These are phyloP conservation scores for Xylariales sp. DNA, from an alignment of 2,329 filamentous ascomycete genomes.

Conservation along the genomic window DNA sequence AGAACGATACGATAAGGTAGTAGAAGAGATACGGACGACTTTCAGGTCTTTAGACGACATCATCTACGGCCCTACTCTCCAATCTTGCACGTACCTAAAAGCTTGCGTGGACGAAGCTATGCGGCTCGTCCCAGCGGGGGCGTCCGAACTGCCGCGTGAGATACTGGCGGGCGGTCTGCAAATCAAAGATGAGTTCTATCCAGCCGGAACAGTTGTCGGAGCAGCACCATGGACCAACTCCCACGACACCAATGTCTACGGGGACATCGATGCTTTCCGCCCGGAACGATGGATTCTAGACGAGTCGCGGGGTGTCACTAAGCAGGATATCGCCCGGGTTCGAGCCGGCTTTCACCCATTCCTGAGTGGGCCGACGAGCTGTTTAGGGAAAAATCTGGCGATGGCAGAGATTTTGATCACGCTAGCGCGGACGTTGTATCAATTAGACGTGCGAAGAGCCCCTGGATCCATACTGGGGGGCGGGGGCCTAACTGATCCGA, in stretches of 20 bases:
- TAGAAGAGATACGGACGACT: constrained; percentile 9
- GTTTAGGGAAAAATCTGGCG: constrained; percentile 42
- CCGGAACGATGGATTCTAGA: constrained; percentile 46
- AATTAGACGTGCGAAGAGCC: constrained; percentile 40
- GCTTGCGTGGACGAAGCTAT: constrained; percentile 19
- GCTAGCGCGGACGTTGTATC: constrained; percentile 41
- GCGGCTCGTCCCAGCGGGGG: neutral
- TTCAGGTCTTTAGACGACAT: constrained; percentile 17
- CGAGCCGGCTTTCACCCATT: constrained; percentile 40
- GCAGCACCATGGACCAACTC: constrained; percentile 34
- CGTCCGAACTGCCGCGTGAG: neutral
- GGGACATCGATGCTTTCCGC: constrained; percentile 36
- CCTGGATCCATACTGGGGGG: constrained; percentile 43
- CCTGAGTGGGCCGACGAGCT: constrained; percentile 33
- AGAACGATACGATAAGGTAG: neutral
- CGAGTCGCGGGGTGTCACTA: constrained; percentile 6
- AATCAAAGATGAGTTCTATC: constrained; percentile 40
- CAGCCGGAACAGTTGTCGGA: constrained; percentile 42
- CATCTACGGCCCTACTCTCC: neutral
- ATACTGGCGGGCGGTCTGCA: neutral
- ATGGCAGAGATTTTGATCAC: constrained; percentile 44
- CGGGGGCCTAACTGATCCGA: constrained; percentile 35
- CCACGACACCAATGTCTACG: constrained; percentile 33
- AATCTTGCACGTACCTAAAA: constrained; percentile 3
- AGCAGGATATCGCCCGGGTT: neutral